Conservation (phyloP, 2,329 filamentous ascomycete genomes). For the Coniochaeta ligniaria region DNA sequence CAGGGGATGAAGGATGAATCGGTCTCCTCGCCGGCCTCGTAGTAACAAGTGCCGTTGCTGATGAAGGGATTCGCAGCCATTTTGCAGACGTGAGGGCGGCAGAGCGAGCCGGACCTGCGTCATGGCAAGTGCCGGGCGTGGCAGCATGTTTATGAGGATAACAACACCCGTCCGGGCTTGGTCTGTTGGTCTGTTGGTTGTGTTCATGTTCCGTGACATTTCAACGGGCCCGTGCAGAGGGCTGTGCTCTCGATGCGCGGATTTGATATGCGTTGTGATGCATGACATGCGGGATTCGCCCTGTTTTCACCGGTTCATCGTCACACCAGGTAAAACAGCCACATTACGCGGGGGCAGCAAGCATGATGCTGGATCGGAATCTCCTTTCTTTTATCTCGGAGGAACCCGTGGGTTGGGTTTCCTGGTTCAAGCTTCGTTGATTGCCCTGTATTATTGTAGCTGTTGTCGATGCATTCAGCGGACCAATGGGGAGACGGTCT, state of each 20-base stretch:
- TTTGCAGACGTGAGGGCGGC: not conserved
- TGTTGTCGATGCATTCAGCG: not conserved
- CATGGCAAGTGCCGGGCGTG: not conserved
- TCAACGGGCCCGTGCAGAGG: not conserved
- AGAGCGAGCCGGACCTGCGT: not conserved
- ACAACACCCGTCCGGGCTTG: not conserved
- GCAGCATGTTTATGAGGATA: not conserved
- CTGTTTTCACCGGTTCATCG: not conserved
- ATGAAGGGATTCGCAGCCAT: slow-evolving; percentile 11
- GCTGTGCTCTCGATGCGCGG: not conserved
- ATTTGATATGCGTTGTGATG: not conserved
- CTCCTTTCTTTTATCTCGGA: not conserved
- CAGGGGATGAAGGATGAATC: slow-evolving; percentile 17
- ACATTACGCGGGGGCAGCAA: not conserved
- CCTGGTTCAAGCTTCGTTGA: not conserved
- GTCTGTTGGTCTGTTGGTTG: not conserved
- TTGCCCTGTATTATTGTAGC: not conserved
- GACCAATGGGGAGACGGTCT: not conserved
- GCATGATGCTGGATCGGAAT: not conserved
- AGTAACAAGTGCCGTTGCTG: slow-evolving; percentile 22
- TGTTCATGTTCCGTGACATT: not conserved
- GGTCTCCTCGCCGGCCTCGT: slow-evolving; percentile 8
- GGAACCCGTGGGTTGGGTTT: not conserved
- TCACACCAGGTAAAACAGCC: not conserved
- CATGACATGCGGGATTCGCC: not conserved